Base-by-base conservation (phyloP, 2,329 filamentous ascomycete species). In the Daldinia eschscholtzii region DNA sequence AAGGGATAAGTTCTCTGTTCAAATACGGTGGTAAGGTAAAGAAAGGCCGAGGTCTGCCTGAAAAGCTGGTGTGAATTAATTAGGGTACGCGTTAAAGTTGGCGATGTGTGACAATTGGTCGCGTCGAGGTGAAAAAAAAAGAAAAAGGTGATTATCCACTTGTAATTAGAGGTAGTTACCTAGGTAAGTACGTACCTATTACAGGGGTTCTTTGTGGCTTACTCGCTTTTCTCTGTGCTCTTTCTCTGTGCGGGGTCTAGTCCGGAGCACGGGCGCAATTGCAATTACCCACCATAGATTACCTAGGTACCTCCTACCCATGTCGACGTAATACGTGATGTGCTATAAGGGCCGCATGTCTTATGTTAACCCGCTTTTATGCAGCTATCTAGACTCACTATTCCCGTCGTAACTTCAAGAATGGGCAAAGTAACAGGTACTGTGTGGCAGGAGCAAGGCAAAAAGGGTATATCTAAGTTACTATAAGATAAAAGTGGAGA, bases 41-140 rank as follows among this genome's bases (percentile, higher is more conserved):
- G 18, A 5, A 6, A 35, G 50, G 10, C 9, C 13, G 52, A 35
- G n/a, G 30, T 55, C 35, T 39, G 13, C 35, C 12, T 39, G 15
- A 30, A n/a, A 10, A 37, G n/a, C 5, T 4, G 12, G 23, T 37
- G 33, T 26, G 20, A 61, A 65, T 33, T 48, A 33, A 61, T 61
- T 44, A 57, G 33, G 28, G 18, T 55, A 55, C 52, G 52, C 52
- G 52, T 55, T 65, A 15, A 50, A 58, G 20, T 57, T 52, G 42
- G 55, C 30, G 64, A 66, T 66, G 55, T 65, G 23, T 57, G 33
- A 35, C 18, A 28, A 18, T 61, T 13, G 6, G 64, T 66, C 58
- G 64, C 64, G 64, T 66, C 52, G n/a, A 20, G 37, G 15, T 26
- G 20, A 55, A 23, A 48, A 20, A 20, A 52, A 65, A 37, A 41